These are phyloP conservation scores for Rhipidocladum racemiflorum DNA, from an alignment of 176 grass and related monocot genomes.

Conservation along the genomic window DNA sequence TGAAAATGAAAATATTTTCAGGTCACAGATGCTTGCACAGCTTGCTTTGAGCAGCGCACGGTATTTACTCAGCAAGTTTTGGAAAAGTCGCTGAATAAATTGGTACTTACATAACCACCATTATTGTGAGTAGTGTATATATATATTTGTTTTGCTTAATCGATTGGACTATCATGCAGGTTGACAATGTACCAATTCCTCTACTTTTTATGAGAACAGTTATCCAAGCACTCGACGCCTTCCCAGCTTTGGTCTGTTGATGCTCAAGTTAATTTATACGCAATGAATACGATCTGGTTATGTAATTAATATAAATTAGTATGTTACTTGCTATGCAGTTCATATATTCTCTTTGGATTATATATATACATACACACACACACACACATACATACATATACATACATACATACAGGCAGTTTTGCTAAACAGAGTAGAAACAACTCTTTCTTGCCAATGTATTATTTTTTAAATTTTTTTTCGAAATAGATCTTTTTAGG, in stretches of 20 bases:
- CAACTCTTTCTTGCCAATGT: neutral
- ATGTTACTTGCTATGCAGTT: neutral
- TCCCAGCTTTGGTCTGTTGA: slow-evolving; percentile 83
- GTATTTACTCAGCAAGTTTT: slow-evolving; percentile 99
- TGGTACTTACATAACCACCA: slow-evolving; percentile 47
- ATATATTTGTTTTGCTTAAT: slow-evolving; percentile 19
- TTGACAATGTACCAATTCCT: slow-evolving; percentile 87
- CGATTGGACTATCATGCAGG: slow-evolving; percentile 46
- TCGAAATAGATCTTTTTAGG: slow-evolving; percentile 16
- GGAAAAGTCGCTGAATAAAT: slow-evolving; percentile 79
- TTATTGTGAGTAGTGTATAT: neutral
- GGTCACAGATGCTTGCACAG: slow-evolving; percentile 92
- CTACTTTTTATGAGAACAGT: slow-evolving; percentile 98
- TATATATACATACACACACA: no score
- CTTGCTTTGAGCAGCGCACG: slow-evolving; percentile 95
- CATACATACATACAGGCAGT: neutral
- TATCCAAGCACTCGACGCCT: slow-evolving; percentile 98
- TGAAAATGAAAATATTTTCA: slow-evolving; percentile 45
- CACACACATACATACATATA: no score
- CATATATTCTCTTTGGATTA: neutral
- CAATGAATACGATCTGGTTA: slow-evolving; percentile 20
- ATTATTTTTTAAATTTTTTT: neutral
- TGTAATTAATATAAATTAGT: slow-evolving; percentile 3
- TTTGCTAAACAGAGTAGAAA: slow-evolving; percentile 3
- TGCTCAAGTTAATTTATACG: slow-evolving; percentile 5